These are phyloP conservation scores for Cyphellophora attinorum DNA, from an alignment of 2,329 filamentous ascomycete genomes.

Conservation along the genomic window DNA sequence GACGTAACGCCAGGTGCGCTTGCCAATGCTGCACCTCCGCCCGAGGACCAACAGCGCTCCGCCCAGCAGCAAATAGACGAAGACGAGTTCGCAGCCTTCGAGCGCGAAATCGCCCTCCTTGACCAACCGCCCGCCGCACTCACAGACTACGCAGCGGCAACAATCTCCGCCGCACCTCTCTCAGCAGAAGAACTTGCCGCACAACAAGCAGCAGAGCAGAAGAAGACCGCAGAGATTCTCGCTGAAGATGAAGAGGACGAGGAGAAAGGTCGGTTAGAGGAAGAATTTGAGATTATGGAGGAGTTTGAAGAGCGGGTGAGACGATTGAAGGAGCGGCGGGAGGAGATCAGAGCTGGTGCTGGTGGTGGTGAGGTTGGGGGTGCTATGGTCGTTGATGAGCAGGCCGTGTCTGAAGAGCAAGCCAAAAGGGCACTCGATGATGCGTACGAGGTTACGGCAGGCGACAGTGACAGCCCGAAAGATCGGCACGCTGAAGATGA, in stretches of 20 bases:
- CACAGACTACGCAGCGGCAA: constrained; percentile 35
- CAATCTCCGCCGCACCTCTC: constrained; percentile 61
- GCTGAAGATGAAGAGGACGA: constrained; percentile 66
- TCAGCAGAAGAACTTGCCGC: constrained; percentile 53
- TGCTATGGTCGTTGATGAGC: constrained; percentile 15
- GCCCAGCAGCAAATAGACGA: constrained; percentile 48
- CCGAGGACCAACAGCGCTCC: background rate
- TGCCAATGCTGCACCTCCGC: background rate
- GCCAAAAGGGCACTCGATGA: constrained; percentile 30
- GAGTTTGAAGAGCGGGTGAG: constrained; percentile 63
- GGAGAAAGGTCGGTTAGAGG: constrained; percentile 60
- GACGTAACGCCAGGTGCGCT: background rate
- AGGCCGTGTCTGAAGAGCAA: constrained; percentile 19
- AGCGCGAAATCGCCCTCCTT: constrained; percentile 62
- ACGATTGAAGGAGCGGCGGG: constrained; percentile 59
- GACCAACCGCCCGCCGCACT: constrained; percentile 21
- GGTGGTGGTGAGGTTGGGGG: constrained; percentile 21
- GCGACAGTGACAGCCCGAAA: no score
- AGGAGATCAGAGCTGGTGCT: constrained; percentile 47
- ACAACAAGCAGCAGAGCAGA: constrained; percentile 37
- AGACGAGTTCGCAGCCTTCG: constrained; percentile 77
- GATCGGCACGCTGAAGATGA: constrained; percentile 36
- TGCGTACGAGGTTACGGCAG: no score
- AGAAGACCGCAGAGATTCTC: constrained; percentile 43
- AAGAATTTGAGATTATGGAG: constrained; percentile 77